phyloP scores from a whole-genome alignment of 768 basidiomycete genomes.

The Imleria badia region DNA sequence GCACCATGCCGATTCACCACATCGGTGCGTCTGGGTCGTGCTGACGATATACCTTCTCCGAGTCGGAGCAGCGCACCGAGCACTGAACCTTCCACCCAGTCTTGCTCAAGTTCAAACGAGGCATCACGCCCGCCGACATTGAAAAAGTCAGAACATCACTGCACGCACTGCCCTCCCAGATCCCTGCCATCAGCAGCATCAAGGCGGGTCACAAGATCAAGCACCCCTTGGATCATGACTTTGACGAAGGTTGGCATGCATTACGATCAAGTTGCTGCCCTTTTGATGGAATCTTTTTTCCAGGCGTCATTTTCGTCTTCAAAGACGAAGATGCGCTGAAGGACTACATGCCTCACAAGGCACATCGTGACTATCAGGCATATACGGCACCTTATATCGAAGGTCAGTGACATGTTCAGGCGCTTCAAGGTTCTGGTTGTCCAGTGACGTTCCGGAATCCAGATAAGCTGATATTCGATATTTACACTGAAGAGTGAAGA shows the following conservation, averaged over 20 bases:
- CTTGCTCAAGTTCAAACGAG: slow-evolving; percentile 23
- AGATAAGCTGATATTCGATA: slow-evolving; percentile 27
- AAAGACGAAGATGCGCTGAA: slow-evolving; percentile 15
- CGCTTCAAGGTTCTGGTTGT: not conserved
- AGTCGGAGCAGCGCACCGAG: not conserved
- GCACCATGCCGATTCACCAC: slow-evolving; percentile 21
- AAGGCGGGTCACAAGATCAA: slow-evolving; percentile 13
- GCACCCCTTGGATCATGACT: slow-evolving; percentile 23
- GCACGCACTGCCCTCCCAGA: slow-evolving; percentile 10
- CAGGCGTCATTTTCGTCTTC: slow-evolving; percentile 27
- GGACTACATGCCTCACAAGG: slow-evolving; percentile 13
- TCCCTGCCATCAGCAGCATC: slow-evolving; percentile 19
- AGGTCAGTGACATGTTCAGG: slow-evolving; percentile 10
- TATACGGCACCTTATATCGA: slow-evolving; percentile 11
- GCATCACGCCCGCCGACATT: slow-evolving; percentile 3
- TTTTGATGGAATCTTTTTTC: not conserved
- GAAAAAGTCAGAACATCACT: slow-evolving; percentile 2
- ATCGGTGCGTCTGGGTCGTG: slow-evolving; percentile 14
- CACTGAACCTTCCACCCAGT: slow-evolving; percentile 5
- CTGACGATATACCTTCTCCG: not conserved
- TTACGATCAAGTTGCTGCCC: too few relatives aligned
- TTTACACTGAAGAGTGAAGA: slow-evolving; percentile 11
- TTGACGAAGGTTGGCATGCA: slow-evolving; percentile 19
- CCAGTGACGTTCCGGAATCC: not conserved
- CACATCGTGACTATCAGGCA: slow-evolving; percentile 10